Conservation (phyloP, 139 green algal genomes). For the Picochlorum costavermella region DNA sequence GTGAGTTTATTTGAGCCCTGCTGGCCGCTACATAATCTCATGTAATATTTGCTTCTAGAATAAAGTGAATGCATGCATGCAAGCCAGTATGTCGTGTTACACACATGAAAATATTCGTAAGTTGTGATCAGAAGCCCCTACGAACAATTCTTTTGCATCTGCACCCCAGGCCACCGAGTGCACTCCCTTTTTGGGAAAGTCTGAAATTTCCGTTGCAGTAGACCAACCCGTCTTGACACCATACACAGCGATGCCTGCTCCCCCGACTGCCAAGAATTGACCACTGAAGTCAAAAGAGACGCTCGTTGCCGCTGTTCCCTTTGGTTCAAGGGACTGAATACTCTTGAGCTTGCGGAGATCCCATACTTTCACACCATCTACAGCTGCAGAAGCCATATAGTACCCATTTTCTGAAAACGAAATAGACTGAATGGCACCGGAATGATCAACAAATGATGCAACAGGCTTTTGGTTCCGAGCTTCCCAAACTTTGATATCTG, state of each 20-base stretch:
- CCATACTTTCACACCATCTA: constrained; percentile 90
- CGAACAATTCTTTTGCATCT: constrained; percentile 55
- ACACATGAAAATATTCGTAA: constrained; percentile 34
- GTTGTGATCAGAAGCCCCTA: constrained; percentile 80
- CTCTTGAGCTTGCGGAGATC: constrained; percentile 94
- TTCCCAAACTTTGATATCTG: constrained; percentile 79
- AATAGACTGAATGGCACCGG: constrained; percentile 48
- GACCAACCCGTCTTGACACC: constrained; percentile 70
- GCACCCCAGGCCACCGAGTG: constrained; percentile 47
- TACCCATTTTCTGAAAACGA: constrained; percentile 93
- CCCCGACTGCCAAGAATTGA: constrained; percentile 77
- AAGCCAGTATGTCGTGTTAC: no score
- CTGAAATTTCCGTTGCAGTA: constrained; percentile 44
- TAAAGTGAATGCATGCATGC: no score
- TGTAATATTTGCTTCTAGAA: no score
- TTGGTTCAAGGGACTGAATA: constrained; percentile 54
- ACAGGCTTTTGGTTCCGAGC: constrained; percentile 71
- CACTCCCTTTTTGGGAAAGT: constrained; percentile 68
- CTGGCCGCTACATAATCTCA: no score
- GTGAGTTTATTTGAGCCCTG: no score
- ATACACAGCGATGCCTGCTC: constrained; percentile 57
- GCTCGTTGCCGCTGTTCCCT: constrained; percentile 29
- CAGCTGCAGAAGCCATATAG: constrained; percentile 68
- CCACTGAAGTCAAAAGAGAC: constrained; percentile 70
- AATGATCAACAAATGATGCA: constrained; percentile 70